Conservation (phyloP, 176 grass and related monocot species). For the Rhynchospora breviuscula region DNA sequence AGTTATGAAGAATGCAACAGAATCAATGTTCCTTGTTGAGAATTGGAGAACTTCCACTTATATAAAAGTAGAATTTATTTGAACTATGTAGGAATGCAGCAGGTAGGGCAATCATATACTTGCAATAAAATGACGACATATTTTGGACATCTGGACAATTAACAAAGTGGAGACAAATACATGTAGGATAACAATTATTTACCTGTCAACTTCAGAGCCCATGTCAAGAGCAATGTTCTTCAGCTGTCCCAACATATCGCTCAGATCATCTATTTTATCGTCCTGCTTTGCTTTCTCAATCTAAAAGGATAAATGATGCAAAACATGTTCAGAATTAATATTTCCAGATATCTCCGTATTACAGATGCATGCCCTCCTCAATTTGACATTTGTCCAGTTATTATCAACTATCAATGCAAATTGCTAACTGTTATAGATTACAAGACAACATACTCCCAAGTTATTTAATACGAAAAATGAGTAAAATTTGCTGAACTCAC, state of each 20-base stretch:
- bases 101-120: background rate
- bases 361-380: background rate
- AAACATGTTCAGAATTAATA: background rate
- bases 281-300: slow-evolving; percentile 67
- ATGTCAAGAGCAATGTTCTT: slow-evolving; percentile 78
- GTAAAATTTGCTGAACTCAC: background rate
- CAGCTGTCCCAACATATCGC: slow-evolving; percentile 49
- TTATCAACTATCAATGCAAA: background rate
- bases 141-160: background rate
- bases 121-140: background rate
- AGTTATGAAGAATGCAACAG: slow-evolving; percentile 15
- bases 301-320: slow-evolving; percentile 20
- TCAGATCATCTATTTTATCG: slow-evolving; percentile 59
- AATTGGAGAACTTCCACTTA: background rate
- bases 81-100: background rate
- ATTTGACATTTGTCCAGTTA: background rate
- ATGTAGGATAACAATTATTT: slow-evolving; percentile 8
- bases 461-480: background rate
- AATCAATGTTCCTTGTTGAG: background rate
- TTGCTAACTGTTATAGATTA: background rate
- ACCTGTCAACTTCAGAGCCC: slow-evolving; percentile 72
- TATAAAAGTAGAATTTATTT: background rate
- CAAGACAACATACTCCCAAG: background rate
- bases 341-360: background rate
- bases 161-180: background rate